Conservation (phyloP, 495 filamentous ascomycete species). For the Penicillium samsonianum region DNA sequence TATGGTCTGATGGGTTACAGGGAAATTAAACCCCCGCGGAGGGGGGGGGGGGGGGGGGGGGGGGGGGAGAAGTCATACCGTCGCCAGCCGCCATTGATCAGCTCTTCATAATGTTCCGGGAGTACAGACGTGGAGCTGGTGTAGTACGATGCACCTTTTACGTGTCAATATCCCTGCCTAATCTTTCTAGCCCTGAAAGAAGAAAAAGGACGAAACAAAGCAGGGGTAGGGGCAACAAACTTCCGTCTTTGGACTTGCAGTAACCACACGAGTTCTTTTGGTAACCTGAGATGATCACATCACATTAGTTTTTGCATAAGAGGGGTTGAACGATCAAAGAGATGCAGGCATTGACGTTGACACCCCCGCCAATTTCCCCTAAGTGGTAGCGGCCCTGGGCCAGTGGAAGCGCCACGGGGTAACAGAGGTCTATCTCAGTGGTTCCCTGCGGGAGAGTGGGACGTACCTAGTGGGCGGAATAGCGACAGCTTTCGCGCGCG, state of each 20-base stretch:
- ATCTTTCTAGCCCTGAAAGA: constrained; percentile 1
- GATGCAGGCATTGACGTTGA: constrained; percentile 11
- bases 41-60: too few relatives aligned
- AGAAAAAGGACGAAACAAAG: constrained; percentile 5
- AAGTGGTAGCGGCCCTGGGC: constrained; percentile 22
- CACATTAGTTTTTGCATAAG: constrained; percentile 17
- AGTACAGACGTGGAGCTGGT: constrained; percentile 66
- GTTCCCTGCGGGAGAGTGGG: constrained; percentile 32
- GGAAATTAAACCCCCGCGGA: background rate
- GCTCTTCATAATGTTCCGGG: constrained; percentile 72
- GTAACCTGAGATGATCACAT: constrained; percentile 41
- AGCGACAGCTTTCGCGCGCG: constrained; percentile 49
- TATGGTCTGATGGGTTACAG: constrained; percentile 5
- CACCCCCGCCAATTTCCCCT: constrained; percentile 14
- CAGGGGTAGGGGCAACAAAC: constrained; percentile 39
- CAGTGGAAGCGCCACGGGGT: constrained; percentile 48
- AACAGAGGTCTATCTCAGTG: constrained; percentile 38
- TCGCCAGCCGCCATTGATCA: constrained; percentile 89
- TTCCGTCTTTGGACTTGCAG: constrained; percentile 55
- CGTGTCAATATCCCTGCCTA: constrained; percentile 20
- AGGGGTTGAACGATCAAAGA: constrained; percentile 5
- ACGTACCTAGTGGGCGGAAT: constrained; percentile 51
- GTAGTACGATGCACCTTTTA: constrained; percentile 82
- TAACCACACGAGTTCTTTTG: constrained; percentile 57
- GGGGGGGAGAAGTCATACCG: constrained; percentile 53